Conservation (phyloP, 2,329 filamentous ascomycete genomes). For the Blumeria hordei region DNA sequence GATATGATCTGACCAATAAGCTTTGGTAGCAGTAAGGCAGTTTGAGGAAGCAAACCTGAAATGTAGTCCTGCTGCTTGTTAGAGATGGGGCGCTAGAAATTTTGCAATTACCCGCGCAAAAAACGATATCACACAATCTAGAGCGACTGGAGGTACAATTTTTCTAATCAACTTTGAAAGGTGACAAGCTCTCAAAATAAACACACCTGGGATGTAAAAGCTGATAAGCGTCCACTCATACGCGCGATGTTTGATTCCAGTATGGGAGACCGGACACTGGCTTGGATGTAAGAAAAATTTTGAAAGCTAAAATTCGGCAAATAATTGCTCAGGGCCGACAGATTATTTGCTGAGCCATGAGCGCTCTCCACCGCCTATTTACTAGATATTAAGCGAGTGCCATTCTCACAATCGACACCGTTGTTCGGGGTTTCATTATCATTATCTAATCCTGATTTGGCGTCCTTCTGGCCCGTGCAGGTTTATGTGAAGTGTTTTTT, state of each 20-base stretch:
- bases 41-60: conserved; percentile 27
- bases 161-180: background rate
- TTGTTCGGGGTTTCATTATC: too few relatives aligned
- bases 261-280: too few relatives aligned
- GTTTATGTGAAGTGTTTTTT: too few relatives aligned
- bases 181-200: background rate
- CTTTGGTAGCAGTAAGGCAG: conserved; percentile 10
- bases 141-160: background rate
- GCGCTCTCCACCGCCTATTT: too few relatives aligned
- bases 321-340: too few relatives aligned
- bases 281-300: too few relatives aligned
- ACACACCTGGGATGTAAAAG: conserved; percentile 66
- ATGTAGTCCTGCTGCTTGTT: conserved; percentile 37
- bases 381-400: too few relatives aligned
- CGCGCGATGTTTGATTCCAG: conserved; percentile 24
- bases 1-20: conserved; percentile 17
- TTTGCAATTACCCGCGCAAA: background rate
- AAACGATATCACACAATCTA: background rate
- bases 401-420: too few relatives aligned
- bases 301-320: too few relatives aligned
- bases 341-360: too few relatives aligned
- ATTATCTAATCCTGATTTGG: too few relatives aligned
- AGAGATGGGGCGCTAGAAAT: conserved; percentile 1
- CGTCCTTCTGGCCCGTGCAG: too few relatives aligned
- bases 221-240: conserved; percentile 68